phyloP scores from a whole-genome alignment of 2,329 filamentous ascomycete species.

The Trichoderma arundinaceum region DNA sequence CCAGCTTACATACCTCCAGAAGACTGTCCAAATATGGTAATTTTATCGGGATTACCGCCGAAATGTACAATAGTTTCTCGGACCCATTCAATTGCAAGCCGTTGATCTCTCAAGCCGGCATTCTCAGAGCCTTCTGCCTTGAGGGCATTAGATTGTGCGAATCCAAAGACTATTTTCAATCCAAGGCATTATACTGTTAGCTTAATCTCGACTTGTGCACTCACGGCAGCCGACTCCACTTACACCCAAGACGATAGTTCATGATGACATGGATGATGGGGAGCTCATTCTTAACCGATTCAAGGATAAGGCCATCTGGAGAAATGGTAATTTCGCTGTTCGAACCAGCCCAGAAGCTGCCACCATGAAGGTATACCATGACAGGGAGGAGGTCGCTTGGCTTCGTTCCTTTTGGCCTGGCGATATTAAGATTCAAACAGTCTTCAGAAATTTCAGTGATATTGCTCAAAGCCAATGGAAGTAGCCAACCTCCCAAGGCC shows the following conservation, averaged over 20 bases:
- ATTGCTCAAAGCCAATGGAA: slow-evolving; percentile 44
- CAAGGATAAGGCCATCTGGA: slow-evolving; percentile 53
- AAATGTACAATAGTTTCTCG: slow-evolving; percentile 54
- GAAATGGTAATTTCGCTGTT: slow-evolving; percentile 44
- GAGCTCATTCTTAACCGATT: slow-evolving; percentile 51
- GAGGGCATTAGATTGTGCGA: slow-evolving; percentile 38
- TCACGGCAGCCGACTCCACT: background rate
- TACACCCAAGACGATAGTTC: slow-evolving; percentile 43
- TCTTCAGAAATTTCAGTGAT: slow-evolving; percentile 48
- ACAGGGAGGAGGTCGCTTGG: slow-evolving; percentile 43
- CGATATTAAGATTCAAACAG: slow-evolving; percentile 46
- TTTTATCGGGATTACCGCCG: slow-evolving; percentile 54
- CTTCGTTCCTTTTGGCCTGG: slow-evolving; percentile 39
- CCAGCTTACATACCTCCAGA: slow-evolving; percentile 38
- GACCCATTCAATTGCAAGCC: slow-evolving; percentile 51
- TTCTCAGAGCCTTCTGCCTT: slow-evolving; percentile 44
- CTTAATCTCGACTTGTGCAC: background rate
- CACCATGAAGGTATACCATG: slow-evolving; percentile 46
- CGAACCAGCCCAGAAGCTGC: slow-evolving; percentile 42
- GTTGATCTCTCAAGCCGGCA: slow-evolving; percentile 59
- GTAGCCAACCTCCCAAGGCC: slow-evolving; percentile 39
- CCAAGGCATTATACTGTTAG: background rate
- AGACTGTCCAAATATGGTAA: slow-evolving; percentile 45
- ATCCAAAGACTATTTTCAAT: slow-evolving; percentile 38
- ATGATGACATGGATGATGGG: slow-evolving; percentile 46